Evolutionary conservation across 2,329 filamentous ascomycete genomes (phyloP), one percentile per base, ranked within the genome.

Genomic region (Lachnellula subtilissima): DNA sequence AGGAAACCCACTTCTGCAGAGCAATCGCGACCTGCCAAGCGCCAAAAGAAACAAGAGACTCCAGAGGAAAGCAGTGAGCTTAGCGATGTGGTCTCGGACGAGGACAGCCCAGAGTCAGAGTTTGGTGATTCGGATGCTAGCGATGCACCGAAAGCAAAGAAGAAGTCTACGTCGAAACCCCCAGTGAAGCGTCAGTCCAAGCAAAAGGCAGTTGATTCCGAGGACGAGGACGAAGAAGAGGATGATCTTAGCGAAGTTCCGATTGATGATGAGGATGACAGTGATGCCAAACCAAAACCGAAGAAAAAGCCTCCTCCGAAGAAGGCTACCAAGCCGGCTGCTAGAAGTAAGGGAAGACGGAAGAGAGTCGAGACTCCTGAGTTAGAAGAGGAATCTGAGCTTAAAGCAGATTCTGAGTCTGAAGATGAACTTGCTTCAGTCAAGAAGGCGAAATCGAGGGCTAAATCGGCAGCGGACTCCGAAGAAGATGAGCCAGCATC

Each of bases 121-220:
- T 48, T 56, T 23, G 53, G 28, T 14, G 60, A 58, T 43, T 63
- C 60, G 4, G 61, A 65, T 46, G 39, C 14, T 15, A 63, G 56
- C 50, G 56, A 60, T 35, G 49, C 54, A 14, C 63, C 61, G 11
- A 64, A 58, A 35, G 19, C 54, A 17, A 74, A 72, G 57, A 81
- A 84, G 70, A 81, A 76, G 68, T 80, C 50, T 15, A 57, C 53
- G 25, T 15, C 60, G 17, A 64, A 65, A 23, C 56, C 63, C 19
- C 59, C 64, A 22, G 52, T 56, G n/a, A 69, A 65, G 42, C 53
- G 65, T 22, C 63, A 58, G 28, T 53, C 64, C 15, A 67, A 64
- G 56, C 64, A 50, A 62, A 70, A 56, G 65, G 49, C 59, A 58
- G 36, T 59, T 56, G 4, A 49, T 47, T 45, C 58, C 49, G 65